Base-by-base conservation (phyloP, 768 basidiomycete species). In the Suillus hirtellus region DNA sequence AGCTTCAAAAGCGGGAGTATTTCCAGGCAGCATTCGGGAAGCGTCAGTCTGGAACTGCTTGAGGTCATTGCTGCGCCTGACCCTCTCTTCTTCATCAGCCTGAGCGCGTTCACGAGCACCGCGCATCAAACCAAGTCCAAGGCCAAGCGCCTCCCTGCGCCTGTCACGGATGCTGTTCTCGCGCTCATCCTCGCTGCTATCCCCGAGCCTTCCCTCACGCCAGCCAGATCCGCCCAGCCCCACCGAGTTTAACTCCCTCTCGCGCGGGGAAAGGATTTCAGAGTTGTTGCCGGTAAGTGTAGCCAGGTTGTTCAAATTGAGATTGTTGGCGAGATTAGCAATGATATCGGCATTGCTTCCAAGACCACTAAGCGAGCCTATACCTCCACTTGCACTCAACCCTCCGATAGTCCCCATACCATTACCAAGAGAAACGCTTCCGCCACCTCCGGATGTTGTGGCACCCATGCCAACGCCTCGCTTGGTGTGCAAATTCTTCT, bases 401-500 rank as follows among this genome's bases (percentile, higher is more conserved):
- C 67, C 68, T 40, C 69, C 61, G 17, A 71, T 64, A 62, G 67
- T 60, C 49, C 71, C 64, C 54, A 73, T 42, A 61, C 70, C 71
- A 65, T 46, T 67, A 46, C 74, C 72, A 55, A 70, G 64, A 64
- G 73, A 68, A 55, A 73, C 61, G 62, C 70, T 64, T 58, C 64
- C 63, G 52, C 76, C 76, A 62, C 72, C 66, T 42, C 68, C 70
- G 14, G 73, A 66, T 27, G 62, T 65, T 10, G 67, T 69, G 42
- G 79, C 79, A 21, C 86, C 80, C 6, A 86, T 86, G n/a, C 92
- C 92, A 27, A 94, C 88, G 2, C 92, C 92, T 44, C 93, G 82
- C 79, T 96, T 97, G 21, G 95, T 96, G 72, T 99, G 96, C 44
- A 99, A 77, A 72, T 99, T 99, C 85, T 99, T 99, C 86, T 99